These are phyloP conservation scores for Pilatotrama ljubarskyi DNA, from an alignment of 768 basidiomycete species.

Conservation along the genomic window DNA sequence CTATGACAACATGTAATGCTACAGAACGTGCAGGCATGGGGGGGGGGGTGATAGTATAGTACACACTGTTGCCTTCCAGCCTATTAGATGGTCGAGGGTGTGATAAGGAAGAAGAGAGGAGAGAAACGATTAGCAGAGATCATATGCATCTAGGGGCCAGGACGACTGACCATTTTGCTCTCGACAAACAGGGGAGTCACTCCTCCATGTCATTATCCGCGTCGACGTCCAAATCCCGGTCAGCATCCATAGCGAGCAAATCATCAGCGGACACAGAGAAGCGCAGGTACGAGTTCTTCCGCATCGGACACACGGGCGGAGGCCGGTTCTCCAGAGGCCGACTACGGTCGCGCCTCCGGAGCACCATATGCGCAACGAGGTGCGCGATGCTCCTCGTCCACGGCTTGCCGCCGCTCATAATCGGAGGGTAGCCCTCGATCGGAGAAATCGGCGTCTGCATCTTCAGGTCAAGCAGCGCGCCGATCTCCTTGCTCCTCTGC, in stretches of 20 bases:
- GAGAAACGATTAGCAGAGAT: not conserved
- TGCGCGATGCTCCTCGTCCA: constrained; percentile 36
- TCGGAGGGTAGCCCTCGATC: constrained; percentile 15
- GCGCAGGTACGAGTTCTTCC: constrained; percentile 35
- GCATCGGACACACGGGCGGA: constrained; percentile 22
- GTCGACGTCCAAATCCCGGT: not conserved
- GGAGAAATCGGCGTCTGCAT: constrained; percentile 34
- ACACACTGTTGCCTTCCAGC: constrained; percentile 22
- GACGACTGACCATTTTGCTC: constrained; percentile 19
- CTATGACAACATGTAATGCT: constrained; percentile 25
- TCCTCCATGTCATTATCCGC: constrained; percentile 15
- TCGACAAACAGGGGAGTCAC: constrained; percentile 19
- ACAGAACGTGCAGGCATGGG: constrained; percentile 22
- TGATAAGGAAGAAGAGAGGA: not conserved
- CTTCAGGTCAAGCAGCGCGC: constrained; percentile 57
- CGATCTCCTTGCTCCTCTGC: constrained; percentile 57
- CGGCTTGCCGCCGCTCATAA: constrained; percentile 25
- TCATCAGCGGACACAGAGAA: constrained; percentile 23
- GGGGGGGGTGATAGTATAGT: constrained; percentile 20
- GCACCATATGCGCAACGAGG: constrained; percentile 49
- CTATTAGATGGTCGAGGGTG: not conserved
- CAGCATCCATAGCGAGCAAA: not conserved
- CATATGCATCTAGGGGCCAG: not conserved
- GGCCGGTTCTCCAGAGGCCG: constrained; percentile 42
- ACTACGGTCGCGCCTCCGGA: constrained; percentile 41